These are phyloP conservation scores for Ceratonia siliqua DNA, from an alignment of 306 rosid species.

Conservation along the genomic window DNA sequence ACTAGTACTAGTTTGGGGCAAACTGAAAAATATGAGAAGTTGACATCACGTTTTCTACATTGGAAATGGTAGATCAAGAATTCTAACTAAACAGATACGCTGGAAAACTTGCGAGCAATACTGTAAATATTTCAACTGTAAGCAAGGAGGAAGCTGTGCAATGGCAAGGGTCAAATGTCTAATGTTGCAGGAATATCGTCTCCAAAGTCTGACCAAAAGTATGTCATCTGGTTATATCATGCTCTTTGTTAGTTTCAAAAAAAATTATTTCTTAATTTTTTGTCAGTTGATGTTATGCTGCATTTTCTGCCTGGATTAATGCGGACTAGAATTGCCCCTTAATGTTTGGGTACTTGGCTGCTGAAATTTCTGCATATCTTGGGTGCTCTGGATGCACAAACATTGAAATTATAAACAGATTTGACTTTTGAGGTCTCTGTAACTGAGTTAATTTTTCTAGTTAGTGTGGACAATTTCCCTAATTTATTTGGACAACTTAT, in stretches of 20 bases:
- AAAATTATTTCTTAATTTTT: neutral
- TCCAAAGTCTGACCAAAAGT: conserved; percentile 7
- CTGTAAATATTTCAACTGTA: conserved; percentile 3
- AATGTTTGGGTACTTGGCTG: neutral
- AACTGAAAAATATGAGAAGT: neutral
- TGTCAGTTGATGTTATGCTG: neutral
- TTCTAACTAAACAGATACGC: neutral
- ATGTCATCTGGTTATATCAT: neutral
- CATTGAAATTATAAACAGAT: neutral
- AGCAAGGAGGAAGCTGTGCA: neutral
- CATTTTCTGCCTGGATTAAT: neutral
- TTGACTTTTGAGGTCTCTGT: neutral
- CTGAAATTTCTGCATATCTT: neutral
- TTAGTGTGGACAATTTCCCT: neutral
- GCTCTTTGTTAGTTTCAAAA: neutral
- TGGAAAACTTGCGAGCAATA: neutral
- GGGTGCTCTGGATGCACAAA: neutral
- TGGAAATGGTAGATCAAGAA: neutral
- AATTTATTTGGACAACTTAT: neutral
- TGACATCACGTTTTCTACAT: conserved; percentile 13
- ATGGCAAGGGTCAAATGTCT: conserved; percentile 16
- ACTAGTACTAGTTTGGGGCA: conserved; percentile 2
- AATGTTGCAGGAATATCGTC: conserved; percentile 8
- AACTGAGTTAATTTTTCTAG: neutral
- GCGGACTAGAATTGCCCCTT: neutral